Evolutionary conservation across 768 basidiomycete species (phyloP).

Genomic region (Lentinula aciculospora): DNA sequence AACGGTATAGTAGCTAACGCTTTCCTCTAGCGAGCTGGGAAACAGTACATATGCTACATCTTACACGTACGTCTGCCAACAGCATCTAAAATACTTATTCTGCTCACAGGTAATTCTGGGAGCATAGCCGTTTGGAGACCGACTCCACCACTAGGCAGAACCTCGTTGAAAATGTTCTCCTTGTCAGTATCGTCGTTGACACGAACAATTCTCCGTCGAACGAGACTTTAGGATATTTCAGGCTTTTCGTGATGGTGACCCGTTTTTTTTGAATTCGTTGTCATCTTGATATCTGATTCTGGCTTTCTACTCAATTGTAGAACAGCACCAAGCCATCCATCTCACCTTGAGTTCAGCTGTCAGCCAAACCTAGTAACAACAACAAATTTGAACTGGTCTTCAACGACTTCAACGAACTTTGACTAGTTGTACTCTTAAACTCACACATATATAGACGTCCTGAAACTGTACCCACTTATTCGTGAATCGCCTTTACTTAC

Average conservation of each 20-base stretch:
- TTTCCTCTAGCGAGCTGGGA: neutral
- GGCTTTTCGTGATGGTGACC: neutral
- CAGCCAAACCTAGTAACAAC: neutral
- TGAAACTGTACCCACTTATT: too few species aligned
- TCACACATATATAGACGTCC: too few species aligned
- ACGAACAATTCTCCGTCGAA: neutral
- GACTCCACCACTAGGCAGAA: neutral
- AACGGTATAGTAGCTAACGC: neutral
- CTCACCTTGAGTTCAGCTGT: neutral
- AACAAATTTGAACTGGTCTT: neutral
- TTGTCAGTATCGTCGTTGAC: neutral
- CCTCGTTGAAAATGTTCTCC: neutral
- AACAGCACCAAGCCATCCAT: neutral
- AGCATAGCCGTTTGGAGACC: neutral
- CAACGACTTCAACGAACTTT: too few species aligned
- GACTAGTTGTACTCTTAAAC: too few species aligned
- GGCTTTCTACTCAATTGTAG: neutral
- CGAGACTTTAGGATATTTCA: neutral
- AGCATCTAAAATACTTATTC: neutral
- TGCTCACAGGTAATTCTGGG: neutral
- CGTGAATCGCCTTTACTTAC: too few species aligned
- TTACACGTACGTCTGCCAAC: neutral
- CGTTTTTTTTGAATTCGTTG: neutral
- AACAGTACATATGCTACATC: neutral
- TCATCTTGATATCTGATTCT: neutral